Evolutionary conservation across 768 basidiomycete genomes (phyloP), one percentile per base, ranked within the genome.

Genomic region (Calvatia gigantea): DNA sequence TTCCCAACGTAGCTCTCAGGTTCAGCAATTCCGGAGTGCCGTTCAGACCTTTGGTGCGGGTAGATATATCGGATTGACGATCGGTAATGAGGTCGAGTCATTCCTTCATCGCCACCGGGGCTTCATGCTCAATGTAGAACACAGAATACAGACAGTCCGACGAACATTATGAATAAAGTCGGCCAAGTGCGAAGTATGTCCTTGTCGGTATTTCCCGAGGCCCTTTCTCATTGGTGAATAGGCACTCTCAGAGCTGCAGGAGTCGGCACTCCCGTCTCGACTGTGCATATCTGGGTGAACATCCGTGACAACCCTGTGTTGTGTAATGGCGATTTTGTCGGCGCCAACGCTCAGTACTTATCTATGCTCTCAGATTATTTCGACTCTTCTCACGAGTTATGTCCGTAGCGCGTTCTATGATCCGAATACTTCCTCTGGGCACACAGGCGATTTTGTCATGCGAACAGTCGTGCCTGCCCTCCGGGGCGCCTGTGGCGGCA

Each of bases 301-400:
- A 65, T 75, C 51, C 65, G 69, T 4, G 63, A 66, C 48, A 69
- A 69, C 59, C 67, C 66, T 14, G 60, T 57, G 11, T 64, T 73
- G 19, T 74, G 71, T 54, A 65, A 65, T 23, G 72, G 67, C 6
- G 72, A 74, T 53, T 74, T 73, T 37, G 68, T 69, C 7, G 74
- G 69, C 28, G 73, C 73, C 5, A 75, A 75, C 58, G 72, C 74
- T 1, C 72, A 74, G 72, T 73, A 61, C 44, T 65, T 56, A 14
- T 15, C 6, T 0, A 14, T 35, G 42, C 21, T 45, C 4, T 15
- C 23, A 51, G 4, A 35, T 27, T 11, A 3, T n/a, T 27, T n/a
- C 11, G n/a, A 31, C 6, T 19, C 39, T 7, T 32, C 21, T 52
- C 14, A 29, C 9, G 12, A 44, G 6, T n/a, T 2, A 17, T 7